Percentiles rank a stretch among this genome's conserved stretches.
Evolutionary conservation across 371 early-diverging fungal species (phyloP).

Genomic region (Mucor racemosus): DNA sequence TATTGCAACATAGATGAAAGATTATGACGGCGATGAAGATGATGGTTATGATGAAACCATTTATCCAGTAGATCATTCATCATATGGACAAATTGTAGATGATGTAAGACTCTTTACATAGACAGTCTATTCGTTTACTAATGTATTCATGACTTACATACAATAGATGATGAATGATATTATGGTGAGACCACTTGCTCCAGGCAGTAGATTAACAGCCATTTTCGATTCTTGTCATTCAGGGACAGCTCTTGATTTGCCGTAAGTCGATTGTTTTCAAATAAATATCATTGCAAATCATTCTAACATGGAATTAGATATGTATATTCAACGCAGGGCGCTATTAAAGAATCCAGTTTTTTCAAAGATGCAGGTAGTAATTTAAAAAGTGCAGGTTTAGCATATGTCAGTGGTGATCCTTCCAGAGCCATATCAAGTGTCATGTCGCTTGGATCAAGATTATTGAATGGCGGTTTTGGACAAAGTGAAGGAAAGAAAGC

Average conservation of each 20-base stretch:
- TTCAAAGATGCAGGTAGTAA: constrained; percentile 49
- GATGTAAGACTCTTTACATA: constrained; percentile 48
- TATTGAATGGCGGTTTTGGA: constrained; percentile 42
- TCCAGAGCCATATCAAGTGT: constrained; percentile 47
- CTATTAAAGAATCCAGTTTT: constrained; percentile 52
- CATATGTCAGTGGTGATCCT: constrained; percentile 51
- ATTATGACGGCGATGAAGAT: constrained; percentile 79
- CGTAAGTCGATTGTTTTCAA: too few species aligned
- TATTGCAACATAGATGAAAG: constrained; percentile 32
- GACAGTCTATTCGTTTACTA: neutral
- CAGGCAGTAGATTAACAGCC: constrained; percentile 80
- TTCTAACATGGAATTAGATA: neutral
- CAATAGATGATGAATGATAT: constrained; percentile 73
- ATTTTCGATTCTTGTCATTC: constrained; percentile 86
- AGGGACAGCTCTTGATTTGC: constrained; percentile 84
- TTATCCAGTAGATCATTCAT: constrained; percentile 81
- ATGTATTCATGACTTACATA: neutral
- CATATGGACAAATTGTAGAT: constrained; percentile 81
- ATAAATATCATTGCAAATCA: neutral
- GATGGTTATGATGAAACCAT: constrained; percentile 69
- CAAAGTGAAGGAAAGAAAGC: constrained; percentile 24
- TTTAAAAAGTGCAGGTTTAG: constrained; percentile 48
- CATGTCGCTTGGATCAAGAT: constrained; percentile 45
- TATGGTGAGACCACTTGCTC: constrained; percentile 81
- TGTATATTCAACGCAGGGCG: constrained; percentile 72